Conservation (phyloP, 176 grass and related monocot genomes). For the Triticum aestivum region IWGSC_CS_RefSeq_v2.1 NC_057808.1:434071341-434071840, state of each 20-base stretch:
- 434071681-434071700: slow-evolving; percentile 86
- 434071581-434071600: slow-evolving; percentile 10
- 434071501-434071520: slow-evolving; percentile 89
- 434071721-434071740: slow-evolving; percentile 65
- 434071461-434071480: slow-evolving; percentile 91
- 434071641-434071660: neutral
- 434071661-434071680: slow-evolving; percentile 81
- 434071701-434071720: slow-evolving; percentile 67
- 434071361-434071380: neutral
- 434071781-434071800: slow-evolving; percentile 48
- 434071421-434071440: neutral
- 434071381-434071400: neutral
- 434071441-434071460: slow-evolving; percentile 61
- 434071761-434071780: slow-evolving; percentile 42
- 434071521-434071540: slow-evolving; percentile 72
- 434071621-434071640: neutral
- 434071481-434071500: slow-evolving; percentile 89
- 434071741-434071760: slow-evolving; percentile 36
- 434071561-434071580: slow-evolving; percentile 72
- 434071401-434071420: neutral
- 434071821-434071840: neutral
- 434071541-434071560: slow-evolving; percentile 95
- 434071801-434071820: neutral
- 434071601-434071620: neutral
- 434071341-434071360: neutral